Evolutionary conservation across 176 grass and related monocot genomes (phyloP).

Genomic region (Oryza longistaminata): DNA sequence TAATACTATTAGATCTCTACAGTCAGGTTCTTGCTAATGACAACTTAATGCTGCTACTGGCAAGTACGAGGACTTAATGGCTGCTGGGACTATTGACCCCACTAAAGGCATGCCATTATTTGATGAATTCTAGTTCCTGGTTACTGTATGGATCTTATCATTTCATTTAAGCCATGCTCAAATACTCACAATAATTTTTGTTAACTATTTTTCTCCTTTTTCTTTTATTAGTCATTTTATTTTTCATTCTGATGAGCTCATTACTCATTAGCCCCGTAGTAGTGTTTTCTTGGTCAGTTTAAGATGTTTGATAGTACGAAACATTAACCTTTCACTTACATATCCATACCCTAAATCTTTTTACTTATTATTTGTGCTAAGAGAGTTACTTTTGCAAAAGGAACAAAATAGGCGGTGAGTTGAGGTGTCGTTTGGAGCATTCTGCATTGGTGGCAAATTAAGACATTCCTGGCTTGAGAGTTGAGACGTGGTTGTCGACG

Average conservation of each 20-base stretch:
- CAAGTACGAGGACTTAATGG: slow-evolving; percentile 63
- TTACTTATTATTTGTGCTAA: not conserved
- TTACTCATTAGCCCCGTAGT: not conserved
- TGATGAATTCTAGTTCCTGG: not conserved
- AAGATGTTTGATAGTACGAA: not conserved
- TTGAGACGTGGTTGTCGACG: slow-evolving; percentile 37
- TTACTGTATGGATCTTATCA: not conserved
- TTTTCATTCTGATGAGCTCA: not conserved
- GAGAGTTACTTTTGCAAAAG: not conserved
- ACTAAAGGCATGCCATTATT: slow-evolving; percentile 41
- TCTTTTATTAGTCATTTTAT: not conserved
- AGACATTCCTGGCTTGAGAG: slow-evolving; percentile 47
- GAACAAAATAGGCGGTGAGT: slow-evolving; percentile 33
- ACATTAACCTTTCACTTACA: not conserved
- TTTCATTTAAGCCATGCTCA: not conserved
- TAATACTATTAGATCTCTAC: not conserved
- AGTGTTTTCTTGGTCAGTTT: not conserved
- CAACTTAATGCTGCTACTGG: slow-evolving; percentile 56
- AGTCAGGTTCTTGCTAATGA: slow-evolving; percentile 52
- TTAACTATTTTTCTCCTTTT: not conserved
- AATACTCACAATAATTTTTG: not conserved
- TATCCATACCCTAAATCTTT: not conserved
- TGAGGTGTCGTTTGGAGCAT: slow-evolving; percentile 36
- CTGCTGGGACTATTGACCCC: slow-evolving; percentile 52
- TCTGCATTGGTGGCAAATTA: slow-evolving; percentile 31